Evolutionary conservation across 2,329 filamentous ascomycete species (phyloP), one percentile per base, ranked within the genome.

Genomic region (Paraphaeosphaeria sporulosa): DNA sequence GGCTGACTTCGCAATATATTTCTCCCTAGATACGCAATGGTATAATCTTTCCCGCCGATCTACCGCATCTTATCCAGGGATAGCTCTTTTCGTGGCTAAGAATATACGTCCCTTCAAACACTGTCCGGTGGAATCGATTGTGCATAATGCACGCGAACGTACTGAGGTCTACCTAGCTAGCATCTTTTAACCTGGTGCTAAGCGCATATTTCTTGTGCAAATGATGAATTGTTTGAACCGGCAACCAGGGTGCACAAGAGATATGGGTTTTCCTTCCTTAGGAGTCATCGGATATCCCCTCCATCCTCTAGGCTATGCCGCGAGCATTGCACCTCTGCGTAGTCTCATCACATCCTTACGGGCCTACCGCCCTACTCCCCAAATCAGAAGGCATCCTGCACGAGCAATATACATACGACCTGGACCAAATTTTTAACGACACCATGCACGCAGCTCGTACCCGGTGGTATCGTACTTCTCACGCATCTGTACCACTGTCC

Each of bases 401-500:
- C 15, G 57, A 59, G 65, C 58, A 74, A 74, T 74, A 65, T 71
- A 74, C 72, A 64, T 71, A 65, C 38, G 47, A 17, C 44, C 59
- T 55, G 60, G 65, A 66, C 27, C 25, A 44, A 15, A 23, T 17
- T 27, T 65, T 62, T 55, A 44, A 58, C 60, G 60, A 66, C 46
- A 23, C 42, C 59, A 53, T 42, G 17, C 54, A 58, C 54, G 57
- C 60, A 66, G 61, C 55, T 60, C 65, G 64, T 71, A 64, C 71
- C 63, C 48, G 51, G 32, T 10, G 48, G 43, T n/a, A 43, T 49
- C 38, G 49, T 53, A 64, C 62, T 55, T 49, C 57, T 58, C 55
- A 63, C 27, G 49, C 49, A 38, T 21, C 21, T 50, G 47, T 42
- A n/a, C n/a, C 21, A 8, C 21, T 12, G 9, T 12, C 19, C 57